Evolutionary conservation across 73 alveolate species (phyloP).

Genomic region (Stentor coeruleus): DNA sequence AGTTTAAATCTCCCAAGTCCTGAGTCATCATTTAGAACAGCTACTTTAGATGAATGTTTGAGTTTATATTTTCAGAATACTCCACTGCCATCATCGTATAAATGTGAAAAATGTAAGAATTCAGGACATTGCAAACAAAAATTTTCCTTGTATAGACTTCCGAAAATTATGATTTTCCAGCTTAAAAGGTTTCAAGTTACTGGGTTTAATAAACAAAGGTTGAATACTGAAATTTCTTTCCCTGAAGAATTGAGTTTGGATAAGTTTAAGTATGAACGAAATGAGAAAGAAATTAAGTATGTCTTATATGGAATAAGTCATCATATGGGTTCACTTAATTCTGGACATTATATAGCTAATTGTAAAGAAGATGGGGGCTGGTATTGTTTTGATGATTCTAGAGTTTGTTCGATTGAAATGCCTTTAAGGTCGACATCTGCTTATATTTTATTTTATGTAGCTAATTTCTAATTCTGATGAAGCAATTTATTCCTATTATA

Average conservation of each 20-base stretch:
- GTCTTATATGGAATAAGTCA: neutral
- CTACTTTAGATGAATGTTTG: neutral
- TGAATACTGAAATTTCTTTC: neutral
- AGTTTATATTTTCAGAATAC: no score
- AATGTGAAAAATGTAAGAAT: neutral
- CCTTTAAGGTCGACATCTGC: neutral
- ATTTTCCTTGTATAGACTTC: neutral
- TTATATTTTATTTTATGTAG: neutral
- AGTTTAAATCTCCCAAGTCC: neutral
- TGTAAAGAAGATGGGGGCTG: neutral
- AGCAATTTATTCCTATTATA: neutral
- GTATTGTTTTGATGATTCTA: neutral
- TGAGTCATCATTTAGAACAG: neutral
- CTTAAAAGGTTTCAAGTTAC: neutral
- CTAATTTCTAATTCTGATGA: neutral
- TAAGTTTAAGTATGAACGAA: neutral
- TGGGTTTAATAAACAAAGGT: neutral
- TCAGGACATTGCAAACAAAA: neutral
- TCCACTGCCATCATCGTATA: neutral
- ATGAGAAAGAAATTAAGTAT: neutral
- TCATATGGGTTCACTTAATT: neutral
- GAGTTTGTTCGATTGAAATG: neutral
- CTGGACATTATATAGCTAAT: neutral
- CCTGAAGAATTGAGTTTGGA: neutral
- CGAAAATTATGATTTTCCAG: neutral